Conservation (phyloP, 768 basidiomycete genomes). For the Lenzites betulinus region DNA sequence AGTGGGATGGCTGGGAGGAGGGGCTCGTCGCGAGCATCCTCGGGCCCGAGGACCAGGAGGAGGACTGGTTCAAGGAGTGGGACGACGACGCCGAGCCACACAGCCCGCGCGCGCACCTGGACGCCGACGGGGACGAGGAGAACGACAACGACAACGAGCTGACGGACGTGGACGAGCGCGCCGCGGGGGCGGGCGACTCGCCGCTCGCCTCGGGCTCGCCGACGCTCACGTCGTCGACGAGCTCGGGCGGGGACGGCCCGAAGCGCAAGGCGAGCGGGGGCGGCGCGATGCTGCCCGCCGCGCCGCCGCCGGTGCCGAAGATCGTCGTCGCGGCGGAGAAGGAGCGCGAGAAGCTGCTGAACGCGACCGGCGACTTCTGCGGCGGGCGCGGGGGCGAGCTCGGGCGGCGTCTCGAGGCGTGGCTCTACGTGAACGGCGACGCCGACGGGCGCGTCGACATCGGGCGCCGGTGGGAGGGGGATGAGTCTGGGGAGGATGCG, state of each 20-base stretch:
- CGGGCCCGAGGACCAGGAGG: conserved; percentile 69
- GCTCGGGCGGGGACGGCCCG: conserved; percentile 18
- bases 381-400: conserved; percentile 81
- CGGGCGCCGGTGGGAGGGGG: conserved; percentile 28
- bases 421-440: conserved; percentile 46
- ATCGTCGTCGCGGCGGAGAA: conserved; percentile 53
- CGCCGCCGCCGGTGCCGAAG: conserved; percentile 32
- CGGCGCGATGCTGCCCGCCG: conserved; percentile 49
- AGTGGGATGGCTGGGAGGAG: conserved; percentile 94
- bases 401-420: conserved; percentile 73
- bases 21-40: conserved; percentile 76
- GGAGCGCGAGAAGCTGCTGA: conserved; percentile 70
- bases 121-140: conserved; percentile 11
- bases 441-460: conserved; percentile 31
- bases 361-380: conserved; percentile 73
- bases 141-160: not conserved
- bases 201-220: conserved; percentile 5
- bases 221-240: conserved; percentile 22
- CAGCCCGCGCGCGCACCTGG: too few relatives aligned
- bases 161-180: not conserved
- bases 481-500: conserved; percentile 12
- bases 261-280: conserved; percentile 30
- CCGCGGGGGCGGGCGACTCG: not conserved
- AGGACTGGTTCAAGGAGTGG: conserved; percentile 65
- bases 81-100: conserved; percentile 17